A percentile compares a stretch with the other conserved stretches of the same genome.
These are phyloP conservation scores for Fraxinus xanthoxyloides DNA, from an alignment of 305 asterid genomes.

Conservation along the genomic window DNA sequence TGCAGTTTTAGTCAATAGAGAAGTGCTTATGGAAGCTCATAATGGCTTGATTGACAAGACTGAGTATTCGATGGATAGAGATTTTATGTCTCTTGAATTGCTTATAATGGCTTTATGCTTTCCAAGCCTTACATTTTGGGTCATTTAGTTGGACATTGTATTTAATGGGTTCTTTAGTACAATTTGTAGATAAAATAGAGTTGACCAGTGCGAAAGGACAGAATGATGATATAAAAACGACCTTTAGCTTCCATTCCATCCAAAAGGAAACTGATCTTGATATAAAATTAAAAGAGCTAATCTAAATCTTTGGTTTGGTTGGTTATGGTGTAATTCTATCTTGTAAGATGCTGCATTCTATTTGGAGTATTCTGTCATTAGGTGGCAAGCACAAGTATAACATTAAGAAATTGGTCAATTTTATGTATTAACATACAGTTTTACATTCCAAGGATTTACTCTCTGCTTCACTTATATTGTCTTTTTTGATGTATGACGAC, in stretches of 20 bases:
- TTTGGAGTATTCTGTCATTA: background rate
- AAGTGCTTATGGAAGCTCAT: background rate
- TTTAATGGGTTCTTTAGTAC: background rate
- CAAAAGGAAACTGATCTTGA: background rate
- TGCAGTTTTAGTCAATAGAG: background rate
- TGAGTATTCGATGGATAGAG: background rate
- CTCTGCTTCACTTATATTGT: slow-evolving; percentile 22
- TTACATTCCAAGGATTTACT: slow-evolving; percentile 17
- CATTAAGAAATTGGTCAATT: background rate
- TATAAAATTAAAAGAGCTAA: background rate
- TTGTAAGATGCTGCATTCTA: slow-evolving; percentile 1
- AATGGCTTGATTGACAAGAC: background rate
- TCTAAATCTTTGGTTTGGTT: background rate
- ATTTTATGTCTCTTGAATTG: background rate
- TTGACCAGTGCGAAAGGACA: background rate
- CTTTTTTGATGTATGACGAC: slow-evolving; percentile 27
- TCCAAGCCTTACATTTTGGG: background rate
- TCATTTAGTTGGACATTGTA: background rate
- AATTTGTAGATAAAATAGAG: background rate
- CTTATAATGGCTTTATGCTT: background rate
- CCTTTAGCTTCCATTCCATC: background rate
- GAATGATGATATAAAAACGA: background rate
- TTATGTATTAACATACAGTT: background rate
- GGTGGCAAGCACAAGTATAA: slow-evolving; percentile 2
- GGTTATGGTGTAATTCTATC: background rate